Evolutionary conservation across 371 early-diverging fungal species (phyloP).

Genomic region (Mortierella sp.): DNA sequence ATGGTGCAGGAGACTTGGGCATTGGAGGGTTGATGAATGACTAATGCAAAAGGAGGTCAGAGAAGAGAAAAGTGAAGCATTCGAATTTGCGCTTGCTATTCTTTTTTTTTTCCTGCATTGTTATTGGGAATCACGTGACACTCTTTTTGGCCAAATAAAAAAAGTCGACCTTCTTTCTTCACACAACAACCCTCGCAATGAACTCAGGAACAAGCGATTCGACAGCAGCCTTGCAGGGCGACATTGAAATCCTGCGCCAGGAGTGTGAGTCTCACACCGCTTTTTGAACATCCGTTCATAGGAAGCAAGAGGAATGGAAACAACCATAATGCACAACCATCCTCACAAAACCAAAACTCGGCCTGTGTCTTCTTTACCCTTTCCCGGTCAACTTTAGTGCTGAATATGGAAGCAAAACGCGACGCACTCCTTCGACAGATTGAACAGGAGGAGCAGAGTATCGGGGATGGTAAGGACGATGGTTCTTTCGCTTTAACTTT

Average conservation of each 20-base stretch:
- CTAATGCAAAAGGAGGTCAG: not conserved
- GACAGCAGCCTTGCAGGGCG: slow-evolving; percentile 32
- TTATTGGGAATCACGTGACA: not conserved
- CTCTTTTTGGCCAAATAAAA: no score
- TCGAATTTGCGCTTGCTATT: not conserved
- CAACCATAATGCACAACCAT: not conserved
- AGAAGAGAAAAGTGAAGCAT: not conserved
- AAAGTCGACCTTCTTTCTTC: no score
- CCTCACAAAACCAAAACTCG: not conserved
- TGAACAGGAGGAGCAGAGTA: slow-evolving; percentile 35
- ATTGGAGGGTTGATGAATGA: slow-evolving; percentile 3
- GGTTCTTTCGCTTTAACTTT: not conserved
- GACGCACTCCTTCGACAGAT: slow-evolving; percentile 33
- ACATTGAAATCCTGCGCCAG: slow-evolving; percentile 42
- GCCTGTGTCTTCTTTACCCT: not conserved
- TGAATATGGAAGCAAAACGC: slow-evolving; percentile 33
- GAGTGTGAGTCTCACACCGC: slow-evolving; percentile 25
- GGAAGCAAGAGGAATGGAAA: not conserved
- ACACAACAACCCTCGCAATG: slow-evolving; percentile 11
- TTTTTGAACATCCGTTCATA: not conserved
- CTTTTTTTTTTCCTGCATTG: not conserved
- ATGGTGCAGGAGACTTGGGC: slow-evolving; percentile 4
- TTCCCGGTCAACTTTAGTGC: slow-evolving; percentile 10
- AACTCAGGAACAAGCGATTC: slow-evolving; percentile 19
- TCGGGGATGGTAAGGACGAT: slow-evolving; percentile 24